These are phyloP conservation scores for Trypanosoma melophagium DNA, from an alignment of 208 protist genomes.

Conservation along the genomic window DNA sequence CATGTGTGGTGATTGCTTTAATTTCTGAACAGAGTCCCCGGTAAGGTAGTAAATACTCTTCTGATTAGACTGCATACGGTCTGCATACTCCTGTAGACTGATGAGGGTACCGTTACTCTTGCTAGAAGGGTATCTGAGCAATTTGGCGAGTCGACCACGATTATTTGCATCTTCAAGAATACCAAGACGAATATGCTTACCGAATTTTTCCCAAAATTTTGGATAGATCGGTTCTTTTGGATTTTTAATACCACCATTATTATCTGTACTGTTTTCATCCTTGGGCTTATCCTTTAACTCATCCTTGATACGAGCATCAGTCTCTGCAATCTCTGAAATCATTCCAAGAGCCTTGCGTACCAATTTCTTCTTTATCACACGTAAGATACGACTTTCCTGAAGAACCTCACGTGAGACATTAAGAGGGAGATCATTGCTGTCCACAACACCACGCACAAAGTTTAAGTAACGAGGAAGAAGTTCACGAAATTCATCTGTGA, in stretches of 20 bases:
- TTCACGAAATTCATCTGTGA: slow-evolving; percentile 97
- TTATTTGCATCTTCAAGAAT: slow-evolving; percentile 97
- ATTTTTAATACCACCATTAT: slow-evolving; percentile 39
- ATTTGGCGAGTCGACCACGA: slow-evolving; percentile 94
- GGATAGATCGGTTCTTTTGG: slow-evolving; percentile 77
- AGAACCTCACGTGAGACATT: slow-evolving; percentile 99
- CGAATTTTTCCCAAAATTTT: slow-evolving; percentile 95
- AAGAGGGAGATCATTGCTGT: slow-evolving; percentile 99
- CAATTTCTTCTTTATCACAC: slow-evolving; percentile 98
- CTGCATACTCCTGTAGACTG: slow-evolving; percentile 91
- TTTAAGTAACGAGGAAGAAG: slow-evolving; percentile 94
- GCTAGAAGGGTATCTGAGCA: slow-evolving; percentile 94
- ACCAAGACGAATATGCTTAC: slow-evolving; percentile 97
- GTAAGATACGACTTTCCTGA: slow-evolving; percentile 96
- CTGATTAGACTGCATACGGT: slow-evolving; percentile 94
- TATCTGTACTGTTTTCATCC: slow-evolving; percentile 38
- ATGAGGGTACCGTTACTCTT: slow-evolving; percentile 72
- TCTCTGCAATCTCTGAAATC: slow-evolving; percentile 91
- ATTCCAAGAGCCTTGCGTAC: slow-evolving; percentile 93
- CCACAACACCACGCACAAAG: slow-evolving; percentile 98
- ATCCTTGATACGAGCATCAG: slow-evolving; percentile 58
- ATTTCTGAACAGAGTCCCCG: slow-evolving; percentile 73
- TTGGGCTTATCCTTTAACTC: slow-evolving; percentile 7
- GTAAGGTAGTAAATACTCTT: slow-evolving; percentile 94
- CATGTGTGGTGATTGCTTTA: slow-evolving; percentile 83